These are phyloP conservation scores for Halenospora varia DNA, from an alignment of 495 filamentous ascomycete genomes.

Conservation along the genomic window DNA sequence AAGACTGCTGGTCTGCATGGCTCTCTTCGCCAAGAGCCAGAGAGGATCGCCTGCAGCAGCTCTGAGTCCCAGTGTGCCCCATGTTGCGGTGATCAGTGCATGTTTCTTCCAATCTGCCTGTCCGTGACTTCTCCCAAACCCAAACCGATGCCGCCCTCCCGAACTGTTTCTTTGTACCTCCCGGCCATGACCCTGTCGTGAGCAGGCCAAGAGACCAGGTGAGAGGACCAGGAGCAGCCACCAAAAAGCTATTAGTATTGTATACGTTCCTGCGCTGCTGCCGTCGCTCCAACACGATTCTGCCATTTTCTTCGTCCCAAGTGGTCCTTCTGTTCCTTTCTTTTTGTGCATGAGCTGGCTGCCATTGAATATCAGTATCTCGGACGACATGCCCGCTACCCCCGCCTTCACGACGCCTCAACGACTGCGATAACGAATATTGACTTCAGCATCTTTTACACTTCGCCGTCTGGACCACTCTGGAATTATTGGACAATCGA, in stretches of 20 bases:
- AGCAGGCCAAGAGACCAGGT: neutral
- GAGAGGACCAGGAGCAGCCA: neutral
- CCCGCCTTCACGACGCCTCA: neutral
- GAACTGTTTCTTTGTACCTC: neutral
- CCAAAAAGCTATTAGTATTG: neutral
- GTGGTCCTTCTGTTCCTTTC: neutral
- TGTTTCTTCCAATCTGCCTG: no score
- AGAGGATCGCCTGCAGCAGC: neutral
- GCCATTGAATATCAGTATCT: neutral
- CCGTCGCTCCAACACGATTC: neutral
- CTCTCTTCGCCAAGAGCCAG: neutral
- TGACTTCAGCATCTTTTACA: neutral
- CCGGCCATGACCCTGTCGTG: neutral
- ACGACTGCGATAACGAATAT: neutral
- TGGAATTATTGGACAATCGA: neutral
- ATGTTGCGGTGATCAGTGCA: neutral
- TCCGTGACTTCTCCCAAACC: neutral
- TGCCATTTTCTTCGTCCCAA: neutral
- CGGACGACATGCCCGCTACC: neutral
- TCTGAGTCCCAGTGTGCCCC: neutral
- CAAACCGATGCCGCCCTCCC: neutral
- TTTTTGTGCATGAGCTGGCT: neutral
- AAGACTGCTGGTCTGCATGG: neutral
- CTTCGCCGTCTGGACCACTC: neutral
- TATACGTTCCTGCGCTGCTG: neutral